Evolutionary conservation across 2,329 filamentous ascomycete species (phyloP), one percentile per base, ranked within the genome.

Genomic region (Claviceps lovelessii): DNA sequence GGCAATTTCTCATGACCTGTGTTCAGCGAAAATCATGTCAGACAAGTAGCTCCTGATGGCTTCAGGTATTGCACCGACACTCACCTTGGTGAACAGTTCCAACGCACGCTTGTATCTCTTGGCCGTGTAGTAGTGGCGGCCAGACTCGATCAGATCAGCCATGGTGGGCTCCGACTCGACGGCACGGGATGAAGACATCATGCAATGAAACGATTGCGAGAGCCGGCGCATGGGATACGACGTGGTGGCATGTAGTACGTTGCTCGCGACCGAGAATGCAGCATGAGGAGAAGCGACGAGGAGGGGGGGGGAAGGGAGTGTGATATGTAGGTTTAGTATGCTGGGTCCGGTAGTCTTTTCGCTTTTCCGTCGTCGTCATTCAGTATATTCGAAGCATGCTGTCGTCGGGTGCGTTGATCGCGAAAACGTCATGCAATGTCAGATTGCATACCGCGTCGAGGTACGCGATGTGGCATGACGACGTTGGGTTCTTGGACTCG

Each of bases 1-100:
- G 45, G 33, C 70, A 72, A 5, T 63, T 55, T 33, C 62, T 67
- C 67, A 72, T 71, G 4, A 64, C 69, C 69, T 72, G 29, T 50
- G n/a, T 11, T 17, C 5, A 37, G 0, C 2, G 10, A 28, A 23
- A 42, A 35, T 23, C 15, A 33, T 49, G n/a, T 50, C 45, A 46
- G 28, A 42, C 8, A 33, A 15, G 23, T 17, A n/a, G 39, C 39
- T 41, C 39, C 9, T 29, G 10, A 2, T 4, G n/a, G 15, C 13
- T 28, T 13, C 47, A 19, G 49, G 49, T 28, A 51, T 44, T 29
- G 44, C 17, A 23, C 10, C 29, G 4, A 52, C n/a, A 49, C 62
- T 49, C 61, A 70, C 68, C 51, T 61, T 62, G 13, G 70, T 72
- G 56, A 72, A 72, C 37, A 66, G 62, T 56, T 66, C 66, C 11